These are phyloP conservation scores for Naganishia onofrii DNA, from an alignment of 768 basidiomycete species.

Conservation along the genomic window DNA sequence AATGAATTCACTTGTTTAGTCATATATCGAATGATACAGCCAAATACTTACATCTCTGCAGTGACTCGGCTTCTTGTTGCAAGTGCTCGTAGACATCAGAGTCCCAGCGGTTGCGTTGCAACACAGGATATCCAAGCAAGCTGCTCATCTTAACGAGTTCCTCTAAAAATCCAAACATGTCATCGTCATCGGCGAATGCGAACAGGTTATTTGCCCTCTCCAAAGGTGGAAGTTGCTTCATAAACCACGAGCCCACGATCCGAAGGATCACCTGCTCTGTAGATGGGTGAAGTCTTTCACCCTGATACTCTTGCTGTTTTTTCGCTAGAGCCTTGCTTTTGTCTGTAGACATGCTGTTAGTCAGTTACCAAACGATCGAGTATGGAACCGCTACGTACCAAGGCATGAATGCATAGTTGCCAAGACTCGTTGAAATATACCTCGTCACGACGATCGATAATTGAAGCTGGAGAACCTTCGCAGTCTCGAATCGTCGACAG, in stretches of 20 bases:
- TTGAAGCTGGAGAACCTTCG: not conserved
- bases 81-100: constrained; percentile 3
- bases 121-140: constrained; percentile 2
- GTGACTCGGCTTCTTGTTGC: not conserved
- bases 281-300: not conserved
- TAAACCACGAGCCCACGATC: constrained; percentile 13
- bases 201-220: constrained; percentile 20
- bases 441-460: not conserved
- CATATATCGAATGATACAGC: not conserved
- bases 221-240: constrained; percentile 25
- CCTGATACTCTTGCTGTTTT: constrained; percentile 18
- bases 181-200: constrained; percentile 1
- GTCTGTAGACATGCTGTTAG: not conserved
- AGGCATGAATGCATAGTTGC: not conserved
- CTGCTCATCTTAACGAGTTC: constrained; percentile 5
- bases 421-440: constrained; percentile 4
- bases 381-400: not conserved
- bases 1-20: not conserved
- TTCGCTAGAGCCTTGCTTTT: constrained; percentile 6
- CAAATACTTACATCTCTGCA: constrained; percentile 6
- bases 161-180: constrained; percentile 19
- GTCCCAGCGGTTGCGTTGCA: constrained; percentile 12
- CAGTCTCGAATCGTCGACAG: not conserved
- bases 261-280: not conserved
- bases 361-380: not conserved